These are phyloP conservation scores for maize (Zea mays) DNA, from an alignment of 176 grass and related monocot species.

Conservation along the genomic window DNA sequence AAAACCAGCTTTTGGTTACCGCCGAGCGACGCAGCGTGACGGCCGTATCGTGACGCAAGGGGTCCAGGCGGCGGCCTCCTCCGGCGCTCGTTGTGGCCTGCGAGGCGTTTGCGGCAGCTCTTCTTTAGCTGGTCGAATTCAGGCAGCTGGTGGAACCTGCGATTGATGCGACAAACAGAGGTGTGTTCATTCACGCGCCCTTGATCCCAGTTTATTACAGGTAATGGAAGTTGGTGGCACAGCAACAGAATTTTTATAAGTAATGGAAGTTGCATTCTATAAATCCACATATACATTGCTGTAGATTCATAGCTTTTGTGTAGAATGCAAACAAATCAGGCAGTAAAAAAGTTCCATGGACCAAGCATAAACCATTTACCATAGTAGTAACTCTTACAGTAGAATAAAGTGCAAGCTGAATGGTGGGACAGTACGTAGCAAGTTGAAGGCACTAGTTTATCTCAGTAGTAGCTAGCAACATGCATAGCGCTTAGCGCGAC, in stretches of 20 bases:
- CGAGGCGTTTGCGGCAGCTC: constrained; percentile 91
- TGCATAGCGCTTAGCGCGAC: constrained; percentile 6
- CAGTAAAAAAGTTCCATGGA: not conserved
- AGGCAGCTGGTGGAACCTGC: constrained; percentile 71
- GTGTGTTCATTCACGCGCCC: constrained; percentile 4
- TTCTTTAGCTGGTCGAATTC: constrained; percentile 89
- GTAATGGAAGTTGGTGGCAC: too few relatives aligned
- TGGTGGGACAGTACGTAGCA: not conserved
- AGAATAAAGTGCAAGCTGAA: not conserved
- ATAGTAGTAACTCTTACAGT: not conserved
- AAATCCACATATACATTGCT: too few relatives aligned
- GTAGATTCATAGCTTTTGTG: not conserved
- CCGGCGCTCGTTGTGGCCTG: constrained; percentile 85
- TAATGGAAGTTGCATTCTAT: not conserved
- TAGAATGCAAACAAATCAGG: not conserved
- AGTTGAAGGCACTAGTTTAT: constrained; percentile 3
- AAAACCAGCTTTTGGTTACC: constrained; percentile 34
- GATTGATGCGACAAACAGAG: constrained; percentile 33
- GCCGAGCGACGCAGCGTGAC: constrained; percentile 52
- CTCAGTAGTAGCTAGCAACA: constrained; percentile 12
- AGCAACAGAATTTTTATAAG: not conserved
- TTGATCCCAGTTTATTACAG: constrained; percentile 12
- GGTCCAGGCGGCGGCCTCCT: constrained; percentile 67
- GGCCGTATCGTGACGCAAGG: constrained; percentile 65
- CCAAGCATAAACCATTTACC: not conserved